A percentile compares a stretch with the other conserved stretches of the same genome.
Evolutionary conservation across 139 green algal species (phyloP).

Genomic region (Ulvella scutata): DNA sequence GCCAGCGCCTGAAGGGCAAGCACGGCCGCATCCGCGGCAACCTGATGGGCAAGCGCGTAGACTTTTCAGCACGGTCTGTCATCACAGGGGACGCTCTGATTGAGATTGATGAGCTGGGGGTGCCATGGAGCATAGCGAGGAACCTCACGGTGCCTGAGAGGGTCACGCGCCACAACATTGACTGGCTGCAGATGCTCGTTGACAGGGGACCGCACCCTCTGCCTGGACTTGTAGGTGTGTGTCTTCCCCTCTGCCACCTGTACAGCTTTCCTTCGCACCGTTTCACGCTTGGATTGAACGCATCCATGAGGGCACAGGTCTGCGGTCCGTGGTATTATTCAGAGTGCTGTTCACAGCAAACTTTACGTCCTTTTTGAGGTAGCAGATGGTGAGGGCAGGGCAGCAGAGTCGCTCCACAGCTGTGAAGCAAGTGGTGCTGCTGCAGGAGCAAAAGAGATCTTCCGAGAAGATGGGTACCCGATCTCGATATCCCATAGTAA

Average conservation of each 20-base stretch:
- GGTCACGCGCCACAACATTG: slow-evolving; percentile 73
- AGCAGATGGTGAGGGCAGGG: too few species aligned
- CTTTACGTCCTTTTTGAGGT: too few species aligned
- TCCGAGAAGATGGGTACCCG: slow-evolving; percentile 73
- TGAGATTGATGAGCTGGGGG: slow-evolving; percentile 92
- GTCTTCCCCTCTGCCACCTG: not conserved
- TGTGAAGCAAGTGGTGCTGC: too few species aligned
- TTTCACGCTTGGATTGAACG: too few species aligned
- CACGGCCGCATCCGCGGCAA: slow-evolving; percentile 91
- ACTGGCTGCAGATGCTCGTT: slow-evolving; percentile 77
- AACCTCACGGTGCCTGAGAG: slow-evolving; percentile 97
- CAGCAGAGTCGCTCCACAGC: too few species aligned
- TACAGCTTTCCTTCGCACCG: too few species aligned
- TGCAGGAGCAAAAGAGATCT: slow-evolving; percentile 77
- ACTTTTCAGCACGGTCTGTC: slow-evolving; percentile 96
- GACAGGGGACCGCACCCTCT: slow-evolving; percentile 90
- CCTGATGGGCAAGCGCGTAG: slow-evolving; percentile 99
- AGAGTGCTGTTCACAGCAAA: too few species aligned
- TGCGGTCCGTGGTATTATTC: too few species aligned
- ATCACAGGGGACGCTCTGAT: slow-evolving; percentile 97
- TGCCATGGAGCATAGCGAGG: slow-evolving; percentile 91
- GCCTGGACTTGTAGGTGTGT: slow-evolving; percentile 69
- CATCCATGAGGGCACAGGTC: too few species aligned
- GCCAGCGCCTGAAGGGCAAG: slow-evolving; percentile 70
- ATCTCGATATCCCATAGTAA: slow-evolving; percentile 1